Percentiles rank a stretch among this genome's conserved stretches.
phyloP scores from a whole-genome alignment of 1,284 basidiomycete genomes.

The Puccinia novopanici region DNA sequence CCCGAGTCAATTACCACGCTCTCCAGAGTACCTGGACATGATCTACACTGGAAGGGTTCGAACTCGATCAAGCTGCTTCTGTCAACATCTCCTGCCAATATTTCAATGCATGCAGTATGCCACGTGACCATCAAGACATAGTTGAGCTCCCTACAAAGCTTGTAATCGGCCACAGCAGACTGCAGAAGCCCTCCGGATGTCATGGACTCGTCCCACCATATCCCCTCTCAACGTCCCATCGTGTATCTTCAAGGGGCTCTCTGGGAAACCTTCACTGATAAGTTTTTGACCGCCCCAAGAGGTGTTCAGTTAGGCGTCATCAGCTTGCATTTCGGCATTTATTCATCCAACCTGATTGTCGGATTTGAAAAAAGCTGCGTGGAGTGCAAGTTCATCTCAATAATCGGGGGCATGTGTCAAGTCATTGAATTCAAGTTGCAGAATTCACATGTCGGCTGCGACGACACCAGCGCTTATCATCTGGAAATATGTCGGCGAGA shows the following conservation, averaged over 20 bases:
- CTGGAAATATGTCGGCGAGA: constrained; percentile 35
- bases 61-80: constrained; percentile 70
- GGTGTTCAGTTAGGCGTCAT: constrained; percentile 72
- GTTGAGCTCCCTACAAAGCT: constrained; percentile 46
- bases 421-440: constrained; percentile 38
- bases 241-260: constrained; percentile 62
- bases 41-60: constrained; percentile 88
- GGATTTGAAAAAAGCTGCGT: constrained; percentile 81
- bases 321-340: too few relatives aligned
- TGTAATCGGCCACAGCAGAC: constrained; percentile 41
- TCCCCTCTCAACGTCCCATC: constrained; percentile 26
- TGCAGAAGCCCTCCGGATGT: constrained; percentile 10
- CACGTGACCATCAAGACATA: constrained; percentile 57
- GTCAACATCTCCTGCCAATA: constrained; percentile 67
- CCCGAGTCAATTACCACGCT: too few relatives aligned
- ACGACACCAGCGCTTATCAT: neutral
- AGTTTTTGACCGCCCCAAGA: constrained; percentile 70
- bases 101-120: constrained; percentile 62
- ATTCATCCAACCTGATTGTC: constrained; percentile 90
- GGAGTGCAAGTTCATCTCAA: constrained; percentile 50
- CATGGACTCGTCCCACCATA: constrained; percentile 11
- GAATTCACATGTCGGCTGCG: neutral
- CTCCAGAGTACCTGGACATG: constrained; percentile 68
- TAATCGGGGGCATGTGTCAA: constrained; percentile 15
- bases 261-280: constrained; percentile 81